Conservation (phyloP, 2,329 filamentous ascomycete species). For the Phaeosphaeria sp. region DNA sequence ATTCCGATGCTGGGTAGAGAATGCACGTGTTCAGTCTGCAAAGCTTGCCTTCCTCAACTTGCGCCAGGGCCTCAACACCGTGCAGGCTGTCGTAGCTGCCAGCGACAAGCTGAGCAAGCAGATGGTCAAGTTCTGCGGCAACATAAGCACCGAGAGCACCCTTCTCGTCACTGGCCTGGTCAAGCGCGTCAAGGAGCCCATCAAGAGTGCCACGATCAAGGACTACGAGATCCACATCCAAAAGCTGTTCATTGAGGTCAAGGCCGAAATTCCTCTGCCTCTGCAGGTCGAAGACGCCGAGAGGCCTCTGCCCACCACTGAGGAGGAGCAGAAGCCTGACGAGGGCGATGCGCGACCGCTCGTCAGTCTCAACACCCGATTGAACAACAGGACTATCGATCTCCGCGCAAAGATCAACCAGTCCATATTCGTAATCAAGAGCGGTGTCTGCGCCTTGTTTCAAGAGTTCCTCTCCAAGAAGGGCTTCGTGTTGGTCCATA, state of each 20-base stretch:
- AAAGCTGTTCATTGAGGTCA: conserved; percentile 80
- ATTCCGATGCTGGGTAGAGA: conserved; percentile 83
- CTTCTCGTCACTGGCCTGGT: conserved; percentile 82
- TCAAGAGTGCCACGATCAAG: conserved; percentile 84
- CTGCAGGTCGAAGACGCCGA: conserved; percentile 64
- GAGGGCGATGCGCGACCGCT: conserved; percentile 67
- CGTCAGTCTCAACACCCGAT: conserved; percentile 81
- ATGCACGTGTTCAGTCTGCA: conserved; percentile 84
- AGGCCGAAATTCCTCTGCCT: conserved; percentile 66
- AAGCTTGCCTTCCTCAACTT: conserved; percentile 93
- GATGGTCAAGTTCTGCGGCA: conserved; percentile 92
- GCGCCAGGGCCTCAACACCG: conserved; percentile 74
- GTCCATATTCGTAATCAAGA: conserved; percentile 77
- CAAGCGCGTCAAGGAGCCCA: conserved; percentile 81
- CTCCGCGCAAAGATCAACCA: conserved; percentile 90
- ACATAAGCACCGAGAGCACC: conserved; percentile 79
- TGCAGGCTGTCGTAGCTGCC: conserved; percentile 80
- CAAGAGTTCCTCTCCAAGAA: conserved; percentile 77
- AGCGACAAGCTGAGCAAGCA: conserved; percentile 71
- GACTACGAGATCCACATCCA: conserved; percentile 86
- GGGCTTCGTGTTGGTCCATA: conserved; percentile 84
- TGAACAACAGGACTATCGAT: conserved; percentile 93
- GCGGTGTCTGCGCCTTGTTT: conserved; percentile 73
- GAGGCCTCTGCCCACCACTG: conserved; percentile 56
- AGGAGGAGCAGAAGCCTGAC: conserved; percentile 57